A percentile compares a stretch with the other conserved stretches of the same genome.
Evolutionary conservation across 768 basidiomycete species (phyloP).

Genomic region (Lepiota venenata): DNA sequence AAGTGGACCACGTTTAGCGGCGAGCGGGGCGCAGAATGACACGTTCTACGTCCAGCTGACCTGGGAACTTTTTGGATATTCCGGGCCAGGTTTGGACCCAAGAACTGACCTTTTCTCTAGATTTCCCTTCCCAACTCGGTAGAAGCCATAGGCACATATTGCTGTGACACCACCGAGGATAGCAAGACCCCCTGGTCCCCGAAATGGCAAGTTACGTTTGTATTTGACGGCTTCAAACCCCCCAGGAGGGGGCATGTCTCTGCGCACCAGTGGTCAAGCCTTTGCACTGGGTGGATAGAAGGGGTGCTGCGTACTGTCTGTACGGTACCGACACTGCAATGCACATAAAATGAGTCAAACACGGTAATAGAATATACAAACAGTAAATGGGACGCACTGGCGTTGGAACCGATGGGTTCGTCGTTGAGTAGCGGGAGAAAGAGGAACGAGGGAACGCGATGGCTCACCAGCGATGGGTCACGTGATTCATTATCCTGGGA

Average conservation of each 20-base stretch:
- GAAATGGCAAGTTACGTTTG: constrained; percentile 91
- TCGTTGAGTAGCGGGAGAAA: constrained; percentile 7
- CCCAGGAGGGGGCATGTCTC: constrained; percentile 94
- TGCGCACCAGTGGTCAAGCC: constrained; percentile 28
- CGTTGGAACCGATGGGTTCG: neutral
- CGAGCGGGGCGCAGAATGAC: constrained; percentile 55
- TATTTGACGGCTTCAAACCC: constrained; percentile 93
- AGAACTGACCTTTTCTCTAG: constrained; percentile 85
- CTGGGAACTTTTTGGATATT: constrained; percentile 13
- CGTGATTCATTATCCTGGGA: neutral
- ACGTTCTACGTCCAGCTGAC: constrained; percentile 73
- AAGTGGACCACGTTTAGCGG: constrained; percentile 62
- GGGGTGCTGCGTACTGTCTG: constrained; percentile 50
- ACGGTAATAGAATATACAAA: neutral
- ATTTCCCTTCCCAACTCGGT: constrained; percentile 86
- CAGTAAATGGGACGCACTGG: constrained; percentile 8
- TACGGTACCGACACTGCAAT: constrained; percentile 55
- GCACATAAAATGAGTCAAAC: constrained; percentile 9
- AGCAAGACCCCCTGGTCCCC: constrained; percentile 80
- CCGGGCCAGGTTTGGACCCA: constrained; percentile 8
- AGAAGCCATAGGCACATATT: constrained; percentile 90
- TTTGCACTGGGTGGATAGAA: constrained; percentile 15
- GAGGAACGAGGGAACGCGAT: constrained; percentile 11
- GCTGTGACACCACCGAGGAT: constrained; percentile 85
- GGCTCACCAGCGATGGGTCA: neutral